Evolutionary conservation across 2,329 filamentous ascomycete genomes (phyloP), one percentile per base, ranked within the genome.

Genomic region (Sporothrix luriei): DNA sequence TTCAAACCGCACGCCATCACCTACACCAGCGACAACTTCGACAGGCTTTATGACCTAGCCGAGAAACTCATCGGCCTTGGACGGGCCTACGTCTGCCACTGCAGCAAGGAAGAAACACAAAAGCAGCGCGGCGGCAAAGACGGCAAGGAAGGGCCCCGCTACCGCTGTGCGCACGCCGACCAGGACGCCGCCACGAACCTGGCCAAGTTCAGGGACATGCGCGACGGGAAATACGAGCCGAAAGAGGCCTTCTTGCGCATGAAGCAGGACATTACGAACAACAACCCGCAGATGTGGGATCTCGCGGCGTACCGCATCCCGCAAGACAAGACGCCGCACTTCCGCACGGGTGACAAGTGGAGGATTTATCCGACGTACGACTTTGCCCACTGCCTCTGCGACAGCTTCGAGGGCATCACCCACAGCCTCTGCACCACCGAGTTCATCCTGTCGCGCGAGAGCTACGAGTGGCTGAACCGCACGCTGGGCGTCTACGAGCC

Each of bases 291-390:
- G 55, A 71, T 97, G 91, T 97, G 94, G 95, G 94, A 98, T 83
- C 81, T 97, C 66, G 91, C 92, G 1, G 94, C 94, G 16, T 98
- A 97, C 80, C 88, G 94, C 71, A 90, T 98, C 68, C 85, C 93
- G 71, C 87, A 68, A n/a, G 21, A 64, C 13, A 19, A 13, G 70
- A 84, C 83, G 71, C 85, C 88, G 52, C 93, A 97, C 78, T 88
- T 92, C 79, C 87, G 92, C 46, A 97, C 94, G 0, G 92, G 91
- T 33, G 83, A 87, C 73, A 88, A 90, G 76, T 98, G 94, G 93
- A 90, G 89, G 79, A 97, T 98, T 72, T 97, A 97, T 78, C 95
- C 95, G 0, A 96, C 94, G 0, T 97, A 97, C 77, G 94, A 97
- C 78, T 96, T 96, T 78, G 91, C 91, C 0, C 92, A 96, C 82